A percentile compares a stretch with the other conserved stretches of the same genome.
These are phyloP conservation scores for Chrysoporthe austroafricana DNA, from an alignment of 2,329 filamentous ascomycete species.

Conservation along the genomic window DNA sequence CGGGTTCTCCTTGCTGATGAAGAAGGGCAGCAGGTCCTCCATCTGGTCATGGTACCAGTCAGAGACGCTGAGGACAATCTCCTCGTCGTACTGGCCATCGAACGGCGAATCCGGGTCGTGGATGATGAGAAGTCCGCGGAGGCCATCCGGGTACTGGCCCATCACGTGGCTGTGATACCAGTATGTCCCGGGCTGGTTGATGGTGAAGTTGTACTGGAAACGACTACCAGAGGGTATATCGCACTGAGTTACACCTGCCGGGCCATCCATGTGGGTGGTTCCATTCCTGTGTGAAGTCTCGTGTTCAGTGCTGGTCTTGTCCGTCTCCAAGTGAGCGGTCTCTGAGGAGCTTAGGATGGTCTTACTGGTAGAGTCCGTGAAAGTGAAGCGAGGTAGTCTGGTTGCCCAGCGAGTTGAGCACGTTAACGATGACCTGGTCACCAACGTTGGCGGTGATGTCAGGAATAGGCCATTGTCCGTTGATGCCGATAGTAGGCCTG, in stretches of 20 bases:
- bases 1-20: constrained; percentile 59
- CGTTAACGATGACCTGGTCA: constrained; percentile 63
- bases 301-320: constrained; percentile 2
- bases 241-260: constrained; percentile 68
- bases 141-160: constrained; percentile 72
- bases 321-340: too few species aligned
- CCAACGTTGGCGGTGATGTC: constrained; percentile 65
- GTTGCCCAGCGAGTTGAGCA: constrained; percentile 63
- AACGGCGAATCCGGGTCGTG: constrained; percentile 66
- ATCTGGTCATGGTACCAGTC: constrained; percentile 73
- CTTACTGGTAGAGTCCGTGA: constrained; percentile 67
- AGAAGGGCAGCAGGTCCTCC: constrained; percentile 48
- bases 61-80: constrained; percentile 66
- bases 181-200: constrained; percentile 73
- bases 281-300: constrained; percentile 49
- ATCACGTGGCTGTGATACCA: constrained; percentile 77
- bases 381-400: constrained; percentile 68
- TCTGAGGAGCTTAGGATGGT: not conserved
- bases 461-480: constrained; percentile 75
- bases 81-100: constrained; percentile 60
- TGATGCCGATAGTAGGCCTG: constrained; percentile 75
- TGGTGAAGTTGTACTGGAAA: constrained; percentile 72
- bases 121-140: constrained; percentile 66
- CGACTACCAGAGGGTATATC: constrained; percentile 64
- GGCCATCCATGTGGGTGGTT: constrained; percentile 73